These are phyloP conservation scores for Thymus mandschuricus DNA, from an alignment of 257 asterid genomes.

Conservation along the genomic window DNA sequence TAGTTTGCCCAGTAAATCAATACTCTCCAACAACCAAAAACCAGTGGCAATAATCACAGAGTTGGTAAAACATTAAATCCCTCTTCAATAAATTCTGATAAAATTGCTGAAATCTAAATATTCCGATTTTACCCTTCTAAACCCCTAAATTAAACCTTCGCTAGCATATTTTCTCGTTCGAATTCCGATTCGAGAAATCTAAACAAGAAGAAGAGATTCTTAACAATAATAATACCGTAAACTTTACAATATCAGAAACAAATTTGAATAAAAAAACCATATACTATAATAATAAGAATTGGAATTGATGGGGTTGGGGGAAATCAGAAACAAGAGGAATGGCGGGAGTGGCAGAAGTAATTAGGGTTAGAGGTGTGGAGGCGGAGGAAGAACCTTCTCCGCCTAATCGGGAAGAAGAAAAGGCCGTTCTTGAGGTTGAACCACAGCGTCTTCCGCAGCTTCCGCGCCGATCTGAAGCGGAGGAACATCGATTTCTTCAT, in stretches of 20 bases:
- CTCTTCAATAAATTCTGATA: background rate
- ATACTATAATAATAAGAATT: background rate
- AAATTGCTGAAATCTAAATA: background rate
- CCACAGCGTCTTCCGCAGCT: constrained; percentile 55
- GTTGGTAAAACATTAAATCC: background rate
- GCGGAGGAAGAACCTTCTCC: constrained; percentile 48
- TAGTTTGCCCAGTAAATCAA: background rate
- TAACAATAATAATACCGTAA: no score
- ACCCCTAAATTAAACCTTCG: no score
- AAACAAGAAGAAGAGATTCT: no score
- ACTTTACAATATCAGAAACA: background rate
- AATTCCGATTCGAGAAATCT: no score
- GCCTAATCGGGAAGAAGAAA: constrained; percentile 42
- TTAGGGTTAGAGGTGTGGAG: constrained; percentile 21
- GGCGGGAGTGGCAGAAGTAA: background rate
- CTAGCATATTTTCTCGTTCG: no score
- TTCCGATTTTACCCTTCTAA: no score
- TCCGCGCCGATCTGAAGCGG: constrained; percentile 50
- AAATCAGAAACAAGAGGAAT: constrained; percentile 37
- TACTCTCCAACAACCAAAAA: background rate
- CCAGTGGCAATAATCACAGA: background rate
- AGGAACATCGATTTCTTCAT: constrained; percentile 51
- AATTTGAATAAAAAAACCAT: background rate
- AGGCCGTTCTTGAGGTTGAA: constrained; percentile 59
- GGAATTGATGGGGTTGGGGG: no score